phyloP scores from a whole-genome alignment of 176 grass and related monocot genomes.

The Aegilops bicornis region DNA sequence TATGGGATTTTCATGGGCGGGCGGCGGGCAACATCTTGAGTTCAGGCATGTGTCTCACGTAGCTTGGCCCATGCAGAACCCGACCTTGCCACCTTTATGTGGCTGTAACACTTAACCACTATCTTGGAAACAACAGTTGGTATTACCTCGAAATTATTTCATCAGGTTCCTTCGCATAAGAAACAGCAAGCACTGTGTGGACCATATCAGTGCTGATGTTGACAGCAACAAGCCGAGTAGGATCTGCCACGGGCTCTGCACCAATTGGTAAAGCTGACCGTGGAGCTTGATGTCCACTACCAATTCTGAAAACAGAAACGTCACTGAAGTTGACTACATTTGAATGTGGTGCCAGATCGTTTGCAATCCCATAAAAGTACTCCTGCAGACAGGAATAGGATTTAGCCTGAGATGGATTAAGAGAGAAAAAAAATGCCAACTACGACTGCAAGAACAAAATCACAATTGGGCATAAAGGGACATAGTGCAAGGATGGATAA shows the following conservation, averaged over 20 bases:
- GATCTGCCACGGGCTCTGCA: conserved; percentile 86
- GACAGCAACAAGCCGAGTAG: conserved; percentile 65
- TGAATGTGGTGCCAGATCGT: conserved; percentile 93
- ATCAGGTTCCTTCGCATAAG: conserved; percentile 90
- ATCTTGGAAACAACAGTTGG: not conserved
- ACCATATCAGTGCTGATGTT: conserved; percentile 92
- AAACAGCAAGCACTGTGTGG: conserved; percentile 85
- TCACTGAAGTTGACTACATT: conserved; percentile 92
- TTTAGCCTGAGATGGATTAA: conserved; percentile 1
- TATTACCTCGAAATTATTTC: conserved; percentile 91
- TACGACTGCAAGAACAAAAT: not conserved
- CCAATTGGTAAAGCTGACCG: conserved; percentile 86
- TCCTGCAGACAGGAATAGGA: conserved; percentile 48
- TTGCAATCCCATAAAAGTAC: conserved; percentile 92
- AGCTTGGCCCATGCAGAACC: not conserved
- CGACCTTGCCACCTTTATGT: no score
- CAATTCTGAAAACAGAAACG: conserved; percentile 81
- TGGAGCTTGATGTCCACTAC: conserved; percentile 90
- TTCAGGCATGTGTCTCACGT: not conserved
- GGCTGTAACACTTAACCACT: not conserved
- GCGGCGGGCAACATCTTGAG: not conserved
- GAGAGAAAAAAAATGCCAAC: not conserved
- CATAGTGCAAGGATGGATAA: no score
- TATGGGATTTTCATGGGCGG: not conserved
- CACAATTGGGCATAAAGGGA: not conserved